These are phyloP conservation scores for Phytopythium delawarense DNA, from an alignment of 352 stramenopile species.

Conservation along the genomic window DNA sequence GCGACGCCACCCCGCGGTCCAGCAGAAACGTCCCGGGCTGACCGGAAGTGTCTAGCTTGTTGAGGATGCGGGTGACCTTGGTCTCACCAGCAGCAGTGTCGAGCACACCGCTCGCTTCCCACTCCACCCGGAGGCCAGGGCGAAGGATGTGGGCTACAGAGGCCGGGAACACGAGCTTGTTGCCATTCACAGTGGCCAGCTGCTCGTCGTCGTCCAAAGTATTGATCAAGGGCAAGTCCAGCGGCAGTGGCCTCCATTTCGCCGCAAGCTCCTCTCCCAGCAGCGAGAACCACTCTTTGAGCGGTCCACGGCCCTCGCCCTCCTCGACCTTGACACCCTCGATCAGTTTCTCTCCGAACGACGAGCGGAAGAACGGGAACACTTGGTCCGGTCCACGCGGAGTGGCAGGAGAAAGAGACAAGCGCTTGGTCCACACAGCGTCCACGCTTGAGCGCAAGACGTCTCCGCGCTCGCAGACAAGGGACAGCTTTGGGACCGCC, in stretches of 20 bases:
- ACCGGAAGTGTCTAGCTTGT: constrained; percentile 24
- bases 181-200: constrained; percentile 37
- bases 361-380: constrained; percentile 61
- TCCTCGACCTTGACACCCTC: constrained; percentile 58
- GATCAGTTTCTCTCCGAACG: constrained; percentile 69
- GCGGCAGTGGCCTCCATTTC: constrained; percentile 36
- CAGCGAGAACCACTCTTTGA: constrained; percentile 74
- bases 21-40: constrained; percentile 33
- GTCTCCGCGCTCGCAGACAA: constrained; percentile 46
- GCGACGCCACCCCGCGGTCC: constrained; percentile 30
- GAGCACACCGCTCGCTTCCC: constrained; percentile 7
- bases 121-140: constrained; percentile 36
- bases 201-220: constrained; percentile 12
- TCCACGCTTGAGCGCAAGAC: constrained; percentile 35
- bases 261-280: constrained; percentile 31
- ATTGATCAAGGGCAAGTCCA: constrained; percentile 9
- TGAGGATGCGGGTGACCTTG: constrained; percentile 38
- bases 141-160: constrained; percentile 11
- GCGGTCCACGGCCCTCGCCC: constrained; percentile 63
- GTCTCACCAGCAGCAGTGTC: constrained; percentile 11
- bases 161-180: constrained; percentile 36
- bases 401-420: constrained; percentile 11
- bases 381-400: constrained; percentile 22
- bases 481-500: constrained; percentile 31
- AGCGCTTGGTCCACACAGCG: constrained; percentile 20